Evolutionary conservation across 257 asterid species (phyloP).

Genomic region (Cynanchum wilfordii): DNA sequence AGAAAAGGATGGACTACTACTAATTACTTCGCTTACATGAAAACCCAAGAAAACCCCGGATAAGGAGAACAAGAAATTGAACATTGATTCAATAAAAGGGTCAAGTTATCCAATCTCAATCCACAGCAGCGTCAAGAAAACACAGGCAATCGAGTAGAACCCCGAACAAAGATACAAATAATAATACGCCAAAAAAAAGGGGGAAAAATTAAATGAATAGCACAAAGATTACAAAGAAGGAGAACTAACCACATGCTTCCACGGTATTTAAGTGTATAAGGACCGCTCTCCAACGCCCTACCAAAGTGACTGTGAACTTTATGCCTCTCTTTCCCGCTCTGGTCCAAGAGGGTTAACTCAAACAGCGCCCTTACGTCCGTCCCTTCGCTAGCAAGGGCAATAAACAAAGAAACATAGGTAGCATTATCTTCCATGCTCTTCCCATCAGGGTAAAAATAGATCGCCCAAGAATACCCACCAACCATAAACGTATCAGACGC

Average conservation of each 20-base stretch:
- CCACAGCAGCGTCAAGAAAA: neutral
- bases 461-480: conserved; percentile 92
- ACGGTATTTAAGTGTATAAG: conserved; percentile 78
- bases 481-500: conserved; percentile 83
- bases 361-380: conserved; percentile 87
- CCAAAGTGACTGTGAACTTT: conserved; percentile 96
- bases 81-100: neutral
- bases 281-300: conserved; percentile 91
- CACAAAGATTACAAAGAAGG: conserved; percentile 1
- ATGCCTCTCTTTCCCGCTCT: conserved; percentile 89
- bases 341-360: conserved; percentile 82
- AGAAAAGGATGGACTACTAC: neutral
- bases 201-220: conserved; percentile 12
- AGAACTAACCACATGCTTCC: conserved; percentile 95
- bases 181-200: conserved; percentile 4
- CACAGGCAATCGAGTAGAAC: no score
- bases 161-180: neutral
- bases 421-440: conserved; percentile 86
- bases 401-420: conserved; percentile 74
- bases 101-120: neutral
- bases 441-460: conserved; percentile 92
- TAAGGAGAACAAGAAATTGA: neutral
- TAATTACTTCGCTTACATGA: neutral
- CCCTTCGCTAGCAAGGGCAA: conserved; percentile 82
- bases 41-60: neutral